Conservation (phyloP, 108 stramenopile species). For the Cyclotella sp. region DNA sequence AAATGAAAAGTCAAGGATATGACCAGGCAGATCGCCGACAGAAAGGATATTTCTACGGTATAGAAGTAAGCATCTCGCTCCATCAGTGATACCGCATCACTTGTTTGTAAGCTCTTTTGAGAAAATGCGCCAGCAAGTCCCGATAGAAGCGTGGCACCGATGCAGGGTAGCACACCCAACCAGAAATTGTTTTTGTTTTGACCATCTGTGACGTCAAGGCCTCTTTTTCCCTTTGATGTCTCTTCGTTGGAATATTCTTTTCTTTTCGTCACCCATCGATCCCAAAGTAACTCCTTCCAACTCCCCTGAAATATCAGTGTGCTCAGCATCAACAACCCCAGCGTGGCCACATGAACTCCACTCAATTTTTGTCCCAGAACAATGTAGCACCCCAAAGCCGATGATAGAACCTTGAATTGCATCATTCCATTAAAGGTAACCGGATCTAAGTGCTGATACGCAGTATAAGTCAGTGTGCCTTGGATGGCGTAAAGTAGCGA, state of each 20-base stretch:
- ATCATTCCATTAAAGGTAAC: constrained; percentile 90
- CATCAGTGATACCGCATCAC: constrained; percentile 28
- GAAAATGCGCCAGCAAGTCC: constrained; percentile 89
- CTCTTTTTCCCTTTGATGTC: too few relatives aligned
- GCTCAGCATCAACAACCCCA: constrained; percentile 70
- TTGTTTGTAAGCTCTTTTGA: constrained; percentile 77
- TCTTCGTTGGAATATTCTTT: too few relatives aligned
- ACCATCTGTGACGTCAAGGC: background rate
- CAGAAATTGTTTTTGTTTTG: background rate
- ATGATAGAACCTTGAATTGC: constrained; percentile 91
- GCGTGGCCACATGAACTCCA: constrained; percentile 67
- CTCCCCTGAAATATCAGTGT: constrained; percentile 71
- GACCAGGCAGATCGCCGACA: constrained; percentile 51
- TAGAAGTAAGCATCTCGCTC: constrained; percentile 76
- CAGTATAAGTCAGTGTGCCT: constrained; percentile 68
- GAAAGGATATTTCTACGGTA: constrained; percentile 73
- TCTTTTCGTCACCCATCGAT: background rate
- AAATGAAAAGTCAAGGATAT: constrained; percentile 26
- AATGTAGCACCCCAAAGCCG: constrained; percentile 89
- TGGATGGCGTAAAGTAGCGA: constrained; percentile 87
- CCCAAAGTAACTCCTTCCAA: constrained; percentile 31
- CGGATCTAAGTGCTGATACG: constrained; percentile 83
- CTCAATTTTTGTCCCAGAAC: constrained; percentile 80
- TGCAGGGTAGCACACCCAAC: constrained; percentile 65
- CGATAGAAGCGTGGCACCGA: constrained; percentile 73